These are phyloP conservation scores for Fusarium virguliforme DNA, from an alignment of 2,329 filamentous ascomycete genomes.

Conservation along the genomic window DNA sequence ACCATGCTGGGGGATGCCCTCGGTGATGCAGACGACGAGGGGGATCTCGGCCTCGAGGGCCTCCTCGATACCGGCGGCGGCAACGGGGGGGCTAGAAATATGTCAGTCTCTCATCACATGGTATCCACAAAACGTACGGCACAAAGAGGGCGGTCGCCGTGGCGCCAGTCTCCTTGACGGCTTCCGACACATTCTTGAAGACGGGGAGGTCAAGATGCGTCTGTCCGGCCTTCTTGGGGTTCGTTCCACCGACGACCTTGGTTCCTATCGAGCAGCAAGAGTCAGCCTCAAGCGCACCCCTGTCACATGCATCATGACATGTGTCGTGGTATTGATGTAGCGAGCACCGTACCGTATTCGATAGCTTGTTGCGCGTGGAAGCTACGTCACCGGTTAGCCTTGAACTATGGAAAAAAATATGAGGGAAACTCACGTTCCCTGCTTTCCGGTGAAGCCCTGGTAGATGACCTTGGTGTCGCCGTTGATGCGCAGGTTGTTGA, in stretches of 20 bases:
- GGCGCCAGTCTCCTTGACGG: slow-evolving; percentile 90
- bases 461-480: slow-evolving; percentile 93
- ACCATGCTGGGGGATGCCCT: slow-evolving; percentile 98
- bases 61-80: slow-evolving; percentile 96
- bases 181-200: slow-evolving; percentile 90
- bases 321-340: slow-evolving; percentile 44
- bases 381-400: slow-evolving; percentile 64
- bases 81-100: slow-evolving; percentile 82
- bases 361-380: slow-evolving; percentile 99
- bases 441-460: slow-evolving; percentile 98
- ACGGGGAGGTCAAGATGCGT: slow-evolving; percentile 93
- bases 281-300: slow-evolving; percentile 49
- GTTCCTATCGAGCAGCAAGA: slow-evolving; percentile 74
- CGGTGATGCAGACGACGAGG: slow-evolving; percentile 96
- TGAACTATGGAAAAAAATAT: not conserved
- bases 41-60: slow-evolving; percentile 94
- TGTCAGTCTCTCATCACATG: slow-evolving; percentile 26
- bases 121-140: slow-evolving; percentile 73
- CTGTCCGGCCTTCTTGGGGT: slow-evolving; percentile 97
- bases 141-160: slow-evolving; percentile 97
- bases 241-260: slow-evolving; percentile 97
- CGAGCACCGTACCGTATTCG: slow-evolving; percentile 85
- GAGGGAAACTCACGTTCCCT: slow-evolving; percentile 82
- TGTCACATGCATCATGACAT: slow-evolving; percentile 50
- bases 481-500: slow-evolving; percentile 93